A percentile compares a stretch with the other conserved stretches of the same genome.
These are phyloP conservation scores for Sclerotinia nivalis DNA, from an alignment of 2,329 filamentous ascomycete species.

Conservation along the genomic window DNA sequence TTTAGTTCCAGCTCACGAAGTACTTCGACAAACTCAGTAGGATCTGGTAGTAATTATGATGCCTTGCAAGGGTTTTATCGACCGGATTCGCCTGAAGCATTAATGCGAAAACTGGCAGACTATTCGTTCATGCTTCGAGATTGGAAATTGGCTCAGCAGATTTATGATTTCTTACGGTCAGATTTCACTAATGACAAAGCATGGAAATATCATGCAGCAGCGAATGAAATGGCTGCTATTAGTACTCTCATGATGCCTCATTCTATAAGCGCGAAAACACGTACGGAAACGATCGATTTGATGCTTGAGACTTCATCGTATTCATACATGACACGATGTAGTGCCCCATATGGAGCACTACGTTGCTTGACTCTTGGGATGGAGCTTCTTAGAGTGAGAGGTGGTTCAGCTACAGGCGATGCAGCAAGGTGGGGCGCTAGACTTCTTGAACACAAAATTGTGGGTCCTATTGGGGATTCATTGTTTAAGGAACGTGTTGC, in stretches of 20 bases:
- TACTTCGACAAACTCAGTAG: conserved; percentile 45
- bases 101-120: conserved; percentile 90
- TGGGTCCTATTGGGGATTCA: conserved; percentile 75
- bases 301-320: conserved; percentile 90
- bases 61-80: conserved; percentile 75
- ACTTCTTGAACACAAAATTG: conserved; percentile 74
- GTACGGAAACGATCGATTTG: conserved; percentile 78
- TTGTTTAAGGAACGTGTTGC: conserved; percentile 84
- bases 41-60: conserved; percentile 72
- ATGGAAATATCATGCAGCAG: conserved; percentile 91
- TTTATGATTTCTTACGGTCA: conserved; percentile 83
- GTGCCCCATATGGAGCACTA: conserved; percentile 74
- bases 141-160: conserved; percentile 88
- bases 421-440: conserved; percentile 82
- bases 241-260: conserved; percentile 78
- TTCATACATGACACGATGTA: conserved; percentile 86
- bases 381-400: conserved; percentile 80
- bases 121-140: conserved; percentile 97
- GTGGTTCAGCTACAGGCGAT: conserved; percentile 78
- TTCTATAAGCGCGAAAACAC: conserved; percentile 69
- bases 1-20: conserved; percentile 62
- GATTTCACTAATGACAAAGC: conserved; percentile 96
- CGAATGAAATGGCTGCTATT: conserved; percentile 92
- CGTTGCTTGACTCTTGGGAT: conserved; percentile 74
- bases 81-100: conserved; percentile 80